Base-by-base conservation (phyloP, 371 early-diverging fungal species). In the Fennellomyces sp. region DNA sequence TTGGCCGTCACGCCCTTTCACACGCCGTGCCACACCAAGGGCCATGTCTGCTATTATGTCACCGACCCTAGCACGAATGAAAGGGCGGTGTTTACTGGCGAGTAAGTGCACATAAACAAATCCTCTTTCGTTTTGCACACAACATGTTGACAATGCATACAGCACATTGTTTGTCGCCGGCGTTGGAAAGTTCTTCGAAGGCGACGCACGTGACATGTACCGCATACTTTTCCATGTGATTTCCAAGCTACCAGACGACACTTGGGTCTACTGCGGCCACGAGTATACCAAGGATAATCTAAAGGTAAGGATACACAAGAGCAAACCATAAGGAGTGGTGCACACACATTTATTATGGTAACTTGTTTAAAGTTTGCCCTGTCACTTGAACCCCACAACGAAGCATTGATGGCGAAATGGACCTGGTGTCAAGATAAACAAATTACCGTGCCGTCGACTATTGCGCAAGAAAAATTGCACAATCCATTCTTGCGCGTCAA, bases 171-270 rank as follows among this genome's bases (percentile, higher is more conserved):
- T 78, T 66, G 58, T 73, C 4, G 84, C 70, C 15, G 93, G 94
- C 5, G 91, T 97, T 56, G 97, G 97, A 2, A 84, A 93, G 31
- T 94, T 96, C 72, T 95, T 95, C 69, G 97, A 97, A 65, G 96
- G 96, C 10, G 90, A 89, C 17, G 88, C 94, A 0, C 79, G 85
- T 19, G 89, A 94, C 56, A 94, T 96, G 95, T 80, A 92, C 69
- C 75, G 81, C 31, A 88, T 89, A 28, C 78, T 97, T 56, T 83
- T 88, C 53, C 81, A 83, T 29, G 81, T 85, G 31, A 73, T 97
- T 26, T 89, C 84, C 0, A 75, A 75, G 29, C 73, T 97, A 53
- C 96, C 95, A 0, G 80, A 81, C 27, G 91, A 92, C 35, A 97
- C 97, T 0, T 78, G 84, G 76, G 94, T 96, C 23, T 97, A 91